Percentiles rank a stretch among this genome's conserved stretches.
phyloP scores from a whole-genome alignment of 2,329 filamentous ascomycete species.

The Parastagonospora nodorum region DNA sequence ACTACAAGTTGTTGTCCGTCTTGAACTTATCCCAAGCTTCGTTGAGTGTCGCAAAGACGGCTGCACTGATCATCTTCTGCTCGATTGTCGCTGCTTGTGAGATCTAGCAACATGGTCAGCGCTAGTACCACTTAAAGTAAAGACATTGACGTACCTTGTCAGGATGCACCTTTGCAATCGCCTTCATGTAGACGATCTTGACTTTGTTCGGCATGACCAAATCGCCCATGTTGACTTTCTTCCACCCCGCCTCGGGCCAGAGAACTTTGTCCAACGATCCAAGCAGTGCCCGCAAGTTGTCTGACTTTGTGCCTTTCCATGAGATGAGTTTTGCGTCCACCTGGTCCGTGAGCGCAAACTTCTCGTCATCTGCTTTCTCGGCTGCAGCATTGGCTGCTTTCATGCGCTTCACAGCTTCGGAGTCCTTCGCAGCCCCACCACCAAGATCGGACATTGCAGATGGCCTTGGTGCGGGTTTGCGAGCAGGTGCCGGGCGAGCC shows the following conservation, averaged over 20 bases:
- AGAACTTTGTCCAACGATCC: conserved; percentile 86
- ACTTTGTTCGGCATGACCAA: conserved; percentile 91
- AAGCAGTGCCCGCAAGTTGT: conserved; percentile 86
- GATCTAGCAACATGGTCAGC: conserved; percentile 50
- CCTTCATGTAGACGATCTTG: conserved; percentile 99
- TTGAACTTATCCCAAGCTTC: conserved; percentile 74
- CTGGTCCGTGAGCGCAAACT: conserved; percentile 82
- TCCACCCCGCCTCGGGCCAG: conserved; percentile 93
- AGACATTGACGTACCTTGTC: conserved; percentile 75
- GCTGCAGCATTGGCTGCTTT: conserved; percentile 84
- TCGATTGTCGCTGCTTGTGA: conserved; percentile 68
- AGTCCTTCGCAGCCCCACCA: conserved; percentile 54
- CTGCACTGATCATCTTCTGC: conserved; percentile 69
- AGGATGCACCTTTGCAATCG: conserved; percentile 96
- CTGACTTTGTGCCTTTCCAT: conserved; percentile 90
- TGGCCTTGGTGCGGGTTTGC: conserved; percentile 38
- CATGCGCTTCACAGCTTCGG: conserved; percentile 80
- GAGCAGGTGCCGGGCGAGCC: conserved; percentile 30
- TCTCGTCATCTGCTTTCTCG: conserved; percentile 87
- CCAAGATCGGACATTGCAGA: conserved; percentile 52
- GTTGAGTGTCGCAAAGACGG: conserved; percentile 68
- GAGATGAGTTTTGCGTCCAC: conserved; percentile 78
- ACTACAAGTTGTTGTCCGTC: conserved; percentile 57
- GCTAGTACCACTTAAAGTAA: not conserved
- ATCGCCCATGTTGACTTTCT: conserved; percentile 93